Evolutionary conservation across 2,329 filamentous ascomycete species (phyloP), one percentile per base, ranked within the genome.

Genomic region (Cordyceps pruinosa): DNA sequence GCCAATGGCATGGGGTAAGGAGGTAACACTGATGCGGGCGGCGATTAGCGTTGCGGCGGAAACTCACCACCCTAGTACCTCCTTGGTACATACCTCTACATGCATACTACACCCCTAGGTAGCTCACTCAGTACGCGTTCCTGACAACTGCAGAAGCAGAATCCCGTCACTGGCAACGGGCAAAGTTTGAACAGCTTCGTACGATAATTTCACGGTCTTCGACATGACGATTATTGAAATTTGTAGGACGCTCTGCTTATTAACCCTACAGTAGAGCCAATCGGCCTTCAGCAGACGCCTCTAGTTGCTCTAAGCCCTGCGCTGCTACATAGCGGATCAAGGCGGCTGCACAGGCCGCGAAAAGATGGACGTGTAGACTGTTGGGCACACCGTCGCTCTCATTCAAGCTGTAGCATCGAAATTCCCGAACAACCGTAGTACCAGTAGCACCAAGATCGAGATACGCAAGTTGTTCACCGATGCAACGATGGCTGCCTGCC

Each of bases 381-480:
- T 89, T 76, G 1, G 86, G 80, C 37, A 89, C 79, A 0, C 8
- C 45, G 13, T 75, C 73, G 55, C 73, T 73, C 59, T 72, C 84
- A 55, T 82, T 78, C 5, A 80, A 61, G 45, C 84, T 86, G 48
- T 67, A 72, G 45, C 89, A 75, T 66, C 78, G 82, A 66, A 89
- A 80, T 48, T 83, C 73, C 12, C 85, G 73, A 10, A 89, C 78
- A 59, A 89, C 69, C 0, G 78, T 83, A 0, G 79, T 78, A 25
- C 89, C 70, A 59, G 90, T 88, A 9, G 83, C 82, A 17, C 79
- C 77, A 42, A 90, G 68, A 65, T 90, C 87, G 45, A 87, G 70
- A 64, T 89, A 89, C 0, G 87, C 86, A 68, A 89, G 90, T 67
- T 88, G 86, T 73, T 90, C 87, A 19, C 87, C 87, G 58, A 90